These are phyloP conservation scores for Escallonia herrerae DNA, from an alignment of 129 eudicot genomes.

Conservation along the genomic window DNA sequence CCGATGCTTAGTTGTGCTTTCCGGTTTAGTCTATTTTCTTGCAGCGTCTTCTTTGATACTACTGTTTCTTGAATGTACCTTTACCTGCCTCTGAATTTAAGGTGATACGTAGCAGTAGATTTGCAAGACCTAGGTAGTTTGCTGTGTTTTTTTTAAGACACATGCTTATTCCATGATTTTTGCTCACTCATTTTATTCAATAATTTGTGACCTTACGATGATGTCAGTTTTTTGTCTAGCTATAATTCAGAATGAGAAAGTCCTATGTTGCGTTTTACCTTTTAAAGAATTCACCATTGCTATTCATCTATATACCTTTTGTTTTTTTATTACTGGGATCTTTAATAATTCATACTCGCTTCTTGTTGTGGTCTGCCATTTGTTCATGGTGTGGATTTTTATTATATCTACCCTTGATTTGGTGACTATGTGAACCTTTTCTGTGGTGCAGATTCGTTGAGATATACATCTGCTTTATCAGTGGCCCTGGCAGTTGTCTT, in stretches of 20 bases:
- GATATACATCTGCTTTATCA: constrained; percentile 87
- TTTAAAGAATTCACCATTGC: neutral
- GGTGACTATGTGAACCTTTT: neutral
- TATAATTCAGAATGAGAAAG: neutral
- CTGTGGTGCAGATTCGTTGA: constrained; percentile 74
- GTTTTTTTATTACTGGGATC: neutral
- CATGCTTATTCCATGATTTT: no score
- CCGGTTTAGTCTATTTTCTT: neutral
- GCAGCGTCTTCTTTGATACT: neutral
- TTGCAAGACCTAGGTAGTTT: no score
- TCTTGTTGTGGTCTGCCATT: no score
- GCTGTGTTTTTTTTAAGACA: no score
- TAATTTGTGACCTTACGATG: neutral
- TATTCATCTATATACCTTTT: neutral
- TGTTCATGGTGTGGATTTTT: no score
- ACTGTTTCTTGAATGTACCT: no score
- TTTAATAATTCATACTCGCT: neutral
- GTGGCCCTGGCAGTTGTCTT: constrained; percentile 89
- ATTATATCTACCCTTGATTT: neutral
- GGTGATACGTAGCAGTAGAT: no score
- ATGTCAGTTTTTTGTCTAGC: neutral
- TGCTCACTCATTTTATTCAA: no score
- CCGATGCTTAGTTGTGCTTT: neutral
- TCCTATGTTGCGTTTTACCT: no score
- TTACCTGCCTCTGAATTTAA: no score